A percentile compares a stretch with the other conserved stretches of the same genome.
These are phyloP conservation scores for Coniochaeta sp. DNA, from an alignment of 2,329 filamentous ascomycete genomes.

Conservation along the genomic window DNA sequence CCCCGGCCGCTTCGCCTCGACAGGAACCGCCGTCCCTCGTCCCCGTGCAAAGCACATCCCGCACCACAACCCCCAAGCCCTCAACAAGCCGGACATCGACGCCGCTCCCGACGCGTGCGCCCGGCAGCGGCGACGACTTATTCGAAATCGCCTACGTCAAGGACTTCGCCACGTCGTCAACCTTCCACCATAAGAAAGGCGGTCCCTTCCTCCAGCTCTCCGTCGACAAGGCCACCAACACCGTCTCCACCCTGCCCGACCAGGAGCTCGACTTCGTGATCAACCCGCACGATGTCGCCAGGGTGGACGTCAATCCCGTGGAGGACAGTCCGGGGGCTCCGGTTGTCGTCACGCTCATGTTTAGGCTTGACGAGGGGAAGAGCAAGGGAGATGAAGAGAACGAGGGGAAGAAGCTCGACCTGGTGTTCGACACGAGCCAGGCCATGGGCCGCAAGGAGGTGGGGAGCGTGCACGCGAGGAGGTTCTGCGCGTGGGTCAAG, in stretches of 20 bases:
- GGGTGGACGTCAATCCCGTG: constrained; percentile 5
- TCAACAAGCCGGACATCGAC: no score
- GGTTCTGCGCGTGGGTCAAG: constrained; percentile 14
- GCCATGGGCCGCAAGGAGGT: constrained; percentile 7
- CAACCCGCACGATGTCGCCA: neutral
- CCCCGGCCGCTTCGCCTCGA: no score
- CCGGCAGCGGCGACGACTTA: neutral
- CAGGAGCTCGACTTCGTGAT: constrained; percentile 4
- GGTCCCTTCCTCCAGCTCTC: neutral
- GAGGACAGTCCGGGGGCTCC: constrained; percentile 3
- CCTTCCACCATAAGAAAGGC: neutral
- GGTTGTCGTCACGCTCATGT: constrained; percentile 9
- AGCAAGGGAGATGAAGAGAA: neutral
- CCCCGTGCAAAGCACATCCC: no score
- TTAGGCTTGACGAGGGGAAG: no score
- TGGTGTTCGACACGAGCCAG: constrained; percentile 13
- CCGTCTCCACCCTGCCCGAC: neutral
- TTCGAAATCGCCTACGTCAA: constrained; percentile 2
- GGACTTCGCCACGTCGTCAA: neutral
- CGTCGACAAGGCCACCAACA: neutral
- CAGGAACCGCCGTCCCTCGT: no score
- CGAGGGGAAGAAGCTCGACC: constrained; percentile 5
- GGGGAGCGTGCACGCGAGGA: constrained; percentile 14
- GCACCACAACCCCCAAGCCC: no score
- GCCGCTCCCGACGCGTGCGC: no score